These are phyloP conservation scores for Geosiphon pyriformis DNA, from an alignment of 192 early-diverging fungal genomes.

Conservation along the genomic window DNA sequence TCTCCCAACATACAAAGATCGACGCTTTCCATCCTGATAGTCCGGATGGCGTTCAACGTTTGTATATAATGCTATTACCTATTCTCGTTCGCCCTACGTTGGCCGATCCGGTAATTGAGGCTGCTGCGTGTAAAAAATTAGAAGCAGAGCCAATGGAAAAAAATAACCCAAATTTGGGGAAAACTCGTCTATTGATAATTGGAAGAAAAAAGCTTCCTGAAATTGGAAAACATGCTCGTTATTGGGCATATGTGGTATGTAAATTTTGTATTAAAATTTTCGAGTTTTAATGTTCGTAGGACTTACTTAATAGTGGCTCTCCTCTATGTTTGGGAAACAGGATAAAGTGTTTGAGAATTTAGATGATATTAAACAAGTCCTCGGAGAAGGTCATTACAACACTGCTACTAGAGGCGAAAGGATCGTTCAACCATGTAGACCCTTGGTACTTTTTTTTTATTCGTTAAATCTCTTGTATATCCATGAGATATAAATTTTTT, in stretches of 20 bases:
- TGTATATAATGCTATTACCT: constrained; percentile 40
- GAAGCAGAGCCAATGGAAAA: background rate
- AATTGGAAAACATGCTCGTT: constrained; percentile 20
- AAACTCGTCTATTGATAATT: constrained; percentile 25
- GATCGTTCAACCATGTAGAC: constrained; percentile 26
- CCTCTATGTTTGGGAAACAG: too few species aligned
- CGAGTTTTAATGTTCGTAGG: background rate
- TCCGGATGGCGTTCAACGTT: constrained; percentile 37
- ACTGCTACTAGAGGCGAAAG: constrained; percentile 33
- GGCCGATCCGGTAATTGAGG: background rate
- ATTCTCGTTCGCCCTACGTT: background rate
- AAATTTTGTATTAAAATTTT: background rate
- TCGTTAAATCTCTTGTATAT: background rate
- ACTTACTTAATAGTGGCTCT: background rate
- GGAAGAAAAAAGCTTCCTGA: constrained; percentile 37
- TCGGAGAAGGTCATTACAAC: constrained; percentile 26
- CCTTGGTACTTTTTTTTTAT: constrained; percentile 21
- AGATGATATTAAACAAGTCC: constrained; percentile 21
- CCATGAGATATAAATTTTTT: too few species aligned
- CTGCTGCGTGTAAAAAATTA: background rate
- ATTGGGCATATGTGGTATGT: constrained; percentile 39
- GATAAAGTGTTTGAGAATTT: constrained; percentile 29
- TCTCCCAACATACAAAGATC: constrained; percentile 20
- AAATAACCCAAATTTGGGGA: background rate
- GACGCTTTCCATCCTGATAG: constrained; percentile 17